Base-by-base conservation (phyloP, 441 rosid species). In the Sinapis alba region DNA sequence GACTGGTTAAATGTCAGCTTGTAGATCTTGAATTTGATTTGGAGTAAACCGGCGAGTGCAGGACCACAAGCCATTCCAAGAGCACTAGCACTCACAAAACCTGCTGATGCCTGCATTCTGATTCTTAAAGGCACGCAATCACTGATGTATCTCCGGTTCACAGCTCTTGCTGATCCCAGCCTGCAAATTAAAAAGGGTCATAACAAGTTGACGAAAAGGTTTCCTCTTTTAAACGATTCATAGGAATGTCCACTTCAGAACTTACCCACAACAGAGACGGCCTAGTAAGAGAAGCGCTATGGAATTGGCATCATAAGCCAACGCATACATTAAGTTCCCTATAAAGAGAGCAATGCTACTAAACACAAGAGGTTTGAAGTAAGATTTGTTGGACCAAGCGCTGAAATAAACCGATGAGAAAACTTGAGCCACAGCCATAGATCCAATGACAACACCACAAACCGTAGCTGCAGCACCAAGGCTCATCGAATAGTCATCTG, bases 51-150 rank as follows among this genome's bases (percentile, higher is more conserved):
- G 54, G 98, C 99, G 57, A 96, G 90, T 38, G 98, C 98, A 62
- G 99, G 98, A 83, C 99, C 99, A 83, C 98, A 93, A 66, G 99
- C 99, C 99, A 96, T 93, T 75, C 99, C 98, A 26, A 96, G 94
- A 77, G 99, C 99, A 88, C 99, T 96, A 75, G 99, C 99, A 85
- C 99, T 93, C 69, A 96, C 99, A 84, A 96, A 96, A 71, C 93
- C 99, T 0, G 99, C 98, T 0, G 99, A 93, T 72, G 99, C 97
- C 80, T 96, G 96, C 99, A 96, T 86, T 50, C 98, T 89, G 71
- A 89, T 80, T 79, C 82, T 88, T 53, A 88, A 81, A 10, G 99
- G 98, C 58, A 94, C 99, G 79, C 98, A 92, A 65, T 96, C 98
- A 67, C 98, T 94, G 77, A 96, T 96, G 78, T 94, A 96, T 23